phyloP scores from a whole-genome alignment of 2,329 filamentous ascomycete genomes.

The Chaetomium sp. region DNA sequence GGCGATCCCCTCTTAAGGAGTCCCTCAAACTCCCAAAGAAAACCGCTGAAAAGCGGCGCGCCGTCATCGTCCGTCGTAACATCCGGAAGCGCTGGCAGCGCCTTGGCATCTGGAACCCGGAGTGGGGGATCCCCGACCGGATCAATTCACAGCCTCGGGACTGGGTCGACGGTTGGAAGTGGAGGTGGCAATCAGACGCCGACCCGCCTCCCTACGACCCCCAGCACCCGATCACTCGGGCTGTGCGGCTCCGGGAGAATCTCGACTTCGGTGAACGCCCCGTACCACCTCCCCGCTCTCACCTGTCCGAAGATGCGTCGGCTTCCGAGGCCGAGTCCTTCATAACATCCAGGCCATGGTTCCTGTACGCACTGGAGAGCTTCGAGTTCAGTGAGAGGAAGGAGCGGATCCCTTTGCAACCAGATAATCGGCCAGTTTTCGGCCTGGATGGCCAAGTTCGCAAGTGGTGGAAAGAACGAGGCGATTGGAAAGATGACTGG shows the following conservation, averaged over 20 bases:
- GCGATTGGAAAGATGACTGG: neutral
- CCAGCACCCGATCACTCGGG: neutral
- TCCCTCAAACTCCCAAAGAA: neutral
- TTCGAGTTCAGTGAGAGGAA: neutral
- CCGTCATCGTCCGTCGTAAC: slow-evolving; percentile 3
- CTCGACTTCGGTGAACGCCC: neutral
- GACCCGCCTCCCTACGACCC: neutral
- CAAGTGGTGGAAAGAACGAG: slow-evolving; percentile 2
- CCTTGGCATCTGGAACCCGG: slow-evolving; percentile 10
- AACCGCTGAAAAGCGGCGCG: neutral
- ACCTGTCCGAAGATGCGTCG: neutral
- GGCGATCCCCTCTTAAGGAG: too few relatives aligned
- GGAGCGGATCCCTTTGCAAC: neutral
- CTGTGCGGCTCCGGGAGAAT: neutral
- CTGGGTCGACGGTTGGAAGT: neutral
- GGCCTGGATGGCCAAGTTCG: neutral
- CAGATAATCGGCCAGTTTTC: too few relatives aligned
- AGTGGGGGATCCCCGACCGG: slow-evolving; percentile 7
- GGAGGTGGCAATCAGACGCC: slow-evolving; percentile 4
- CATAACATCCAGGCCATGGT: slow-evolving; percentile 11
- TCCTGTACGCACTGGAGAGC: neutral
- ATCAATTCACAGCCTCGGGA: neutral
- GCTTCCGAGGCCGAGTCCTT: slow-evolving; percentile 7
- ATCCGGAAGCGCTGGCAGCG: slow-evolving; percentile 8
- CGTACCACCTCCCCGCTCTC: neutral